Percentiles rank a stretch among this genome's conserved stretches.
phyloP scores from a whole-genome alignment of 164 flowering plant species.

The Tetrastigma voinierianum region DNA sequence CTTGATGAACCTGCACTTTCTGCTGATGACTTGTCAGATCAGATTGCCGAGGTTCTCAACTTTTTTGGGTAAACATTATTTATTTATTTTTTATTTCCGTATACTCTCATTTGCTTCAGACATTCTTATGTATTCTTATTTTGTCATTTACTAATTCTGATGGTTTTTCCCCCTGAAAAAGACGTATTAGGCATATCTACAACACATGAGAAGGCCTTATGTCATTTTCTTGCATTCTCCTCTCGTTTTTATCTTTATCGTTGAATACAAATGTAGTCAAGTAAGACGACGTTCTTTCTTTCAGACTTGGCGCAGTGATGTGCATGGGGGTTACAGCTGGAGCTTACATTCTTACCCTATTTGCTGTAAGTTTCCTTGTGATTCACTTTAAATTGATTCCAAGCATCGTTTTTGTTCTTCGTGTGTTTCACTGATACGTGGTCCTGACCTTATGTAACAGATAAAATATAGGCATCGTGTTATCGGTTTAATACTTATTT shows the following conservation, averaged over 20 bases:
- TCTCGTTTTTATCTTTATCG: neutral
- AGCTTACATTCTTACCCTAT: constrained; percentile 47
- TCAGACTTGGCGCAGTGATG: constrained; percentile 43
- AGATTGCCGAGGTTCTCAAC: constrained; percentile 63
- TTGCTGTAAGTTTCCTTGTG: constrained; percentile 32
- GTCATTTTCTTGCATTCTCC: neutral
- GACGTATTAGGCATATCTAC: neutral
- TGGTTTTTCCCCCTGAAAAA: neutral
- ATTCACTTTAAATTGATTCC: neutral
- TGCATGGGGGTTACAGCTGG: constrained; percentile 53
- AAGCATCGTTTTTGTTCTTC: neutral
- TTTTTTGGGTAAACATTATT: constrained; percentile 27
- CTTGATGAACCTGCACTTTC: constrained; percentile 47
- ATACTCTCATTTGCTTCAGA: neutral
- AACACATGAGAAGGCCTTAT: neutral
- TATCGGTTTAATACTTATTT: constrained; percentile 43
- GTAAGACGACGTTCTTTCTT: neutral
- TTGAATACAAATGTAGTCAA: neutral
- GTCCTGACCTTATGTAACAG: constrained; percentile 15
- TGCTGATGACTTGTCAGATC: constrained; percentile 67
- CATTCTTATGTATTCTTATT: neutral
- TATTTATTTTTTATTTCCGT: neutral
- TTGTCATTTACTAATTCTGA: neutral
- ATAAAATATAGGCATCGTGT: constrained; percentile 39
- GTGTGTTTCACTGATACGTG: constrained; percentile 3